Conservation (phyloP, 768 basidiomycete genomes). For the Postia placenta region DNA sequence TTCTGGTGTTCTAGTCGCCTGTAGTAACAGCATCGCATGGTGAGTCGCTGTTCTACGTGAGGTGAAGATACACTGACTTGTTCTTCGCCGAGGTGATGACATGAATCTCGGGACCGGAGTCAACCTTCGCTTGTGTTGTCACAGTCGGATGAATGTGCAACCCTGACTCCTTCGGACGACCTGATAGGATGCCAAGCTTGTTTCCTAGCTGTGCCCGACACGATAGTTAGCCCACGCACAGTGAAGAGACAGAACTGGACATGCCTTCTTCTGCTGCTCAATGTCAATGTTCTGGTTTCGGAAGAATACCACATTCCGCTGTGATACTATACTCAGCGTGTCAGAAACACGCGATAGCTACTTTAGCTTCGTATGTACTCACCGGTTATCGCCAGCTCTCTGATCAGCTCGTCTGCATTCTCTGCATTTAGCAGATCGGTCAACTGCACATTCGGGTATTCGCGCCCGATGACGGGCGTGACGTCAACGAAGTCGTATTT, state of each 20-base stretch:
- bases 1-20: conserved; percentile 26
- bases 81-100: conserved; percentile 32
- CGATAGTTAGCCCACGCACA: not conserved
- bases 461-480: conserved; percentile 1
- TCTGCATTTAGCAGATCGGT: conserved; percentile 36
- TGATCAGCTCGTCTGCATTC: conserved; percentile 44
- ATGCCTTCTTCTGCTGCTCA: conserved; percentile 37
- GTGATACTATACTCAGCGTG: conserved; percentile 28
- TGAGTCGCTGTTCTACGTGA: not conserved
- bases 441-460: conserved; percentile 35
- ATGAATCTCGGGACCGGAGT: conserved; percentile 41
- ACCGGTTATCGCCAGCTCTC: conserved; percentile 38
- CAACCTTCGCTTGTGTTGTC: conserved; percentile 33
- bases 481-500: not conserved
- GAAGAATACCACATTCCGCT: conserved; percentile 64
- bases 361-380: not conserved
- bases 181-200: conserved; percentile 43
- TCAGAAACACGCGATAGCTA: not conserved
- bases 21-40: not conserved
- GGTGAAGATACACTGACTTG: conserved; percentile 13
- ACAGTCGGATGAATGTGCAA: conserved; percentile 47
- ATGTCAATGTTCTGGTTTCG: conserved; percentile 44
- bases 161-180: conserved; percentile 39
- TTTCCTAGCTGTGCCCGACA: conserved; percentile 30
- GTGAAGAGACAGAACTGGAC: not conserved